Base-by-base conservation (phyloP, 208 protist species). In the Trypanosoma mega region DNA sequence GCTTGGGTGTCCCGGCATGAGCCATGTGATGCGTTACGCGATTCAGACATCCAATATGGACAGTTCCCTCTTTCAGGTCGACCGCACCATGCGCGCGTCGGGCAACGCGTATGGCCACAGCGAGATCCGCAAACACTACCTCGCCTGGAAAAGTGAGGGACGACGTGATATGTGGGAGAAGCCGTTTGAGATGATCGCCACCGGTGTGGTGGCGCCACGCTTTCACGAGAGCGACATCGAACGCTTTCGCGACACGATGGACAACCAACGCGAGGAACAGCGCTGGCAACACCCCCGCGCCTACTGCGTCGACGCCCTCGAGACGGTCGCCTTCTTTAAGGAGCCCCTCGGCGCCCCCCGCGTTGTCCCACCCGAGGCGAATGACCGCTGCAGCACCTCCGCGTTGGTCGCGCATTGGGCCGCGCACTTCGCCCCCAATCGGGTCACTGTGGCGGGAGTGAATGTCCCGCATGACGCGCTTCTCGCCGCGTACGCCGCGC, bases 281-380 rank as follows among this genome's bases (percentile, higher is more conserved):
- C 87, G 87, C 29, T 93, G 81, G 79, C 81, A 92, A 70, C 50
- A 74, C 18, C 87, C 84, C 21, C 87, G 87, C 31, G 69, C 85
- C 47, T 92, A 89, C 63, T 77, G 58, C 11, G 72, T 90, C 12
- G 82, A 94, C 43, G 68, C 81, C 51, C 74, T 92, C 21, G 87
- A 94, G 75, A 82, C 71, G 43, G 76, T 94, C n/a, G 83, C 87
- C 29, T 94, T 94, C 66, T 94, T 84, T 76, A 94, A 92, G 76
- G 87, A 94, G 72, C 87, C 87, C 1, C 85, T 94, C 30, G 87
- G 84, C 3, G 61, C 63, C 30, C 78, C 84, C 16, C 87, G 87
- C 60, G 80, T 82, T 69, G 84, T 94, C 56, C 80, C 79, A 16
- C 67, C 63, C 14, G 68, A 72, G 52, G 49, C 74, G 18, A 92